Base-by-base conservation (phyloP, 306 rosid species). In the Prunus padus region DNA sequence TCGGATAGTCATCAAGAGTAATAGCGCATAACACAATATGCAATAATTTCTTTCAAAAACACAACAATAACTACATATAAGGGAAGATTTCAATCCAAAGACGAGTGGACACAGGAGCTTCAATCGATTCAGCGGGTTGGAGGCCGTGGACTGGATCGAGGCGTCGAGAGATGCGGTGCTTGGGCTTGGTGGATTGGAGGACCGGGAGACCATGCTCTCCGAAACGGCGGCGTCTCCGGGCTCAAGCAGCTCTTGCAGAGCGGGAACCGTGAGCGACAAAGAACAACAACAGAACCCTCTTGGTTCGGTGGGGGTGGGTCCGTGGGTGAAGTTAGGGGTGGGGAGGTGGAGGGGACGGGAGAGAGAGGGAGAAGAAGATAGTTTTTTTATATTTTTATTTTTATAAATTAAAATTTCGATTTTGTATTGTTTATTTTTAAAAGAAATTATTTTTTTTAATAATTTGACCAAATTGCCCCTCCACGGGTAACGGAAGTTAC, bases 131-230 rank as follows among this genome's bases (percentile, higher is more conserved):
- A 77, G 70, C 11, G 33, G 79, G 4, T 56, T 75, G 15, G 68
- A 71, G 66, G 67, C 77, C 22, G 61, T 65, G 23, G 23, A 67
- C 52, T 13, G 73, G 80, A 71, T 76, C 73, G 56, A 13, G 67
- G 56, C 14, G 67, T 55, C 14, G 87, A 68, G 25, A 80, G 78
- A 83, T 83, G 84, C 55, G 75, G 75, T n/a, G 3, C 52, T 26
- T 72, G 81, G 76, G 30, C 30, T 74, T 64, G 51, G 51, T 11
- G 83, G 79, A 40, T 8, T 84, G 74, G 87, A 80, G 47, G 82
- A 84, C 25, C 81, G 84, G 87, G 87, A 81, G 51, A 77, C 45
- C 26, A 65, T 77, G 83, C 67, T 79, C 69, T 81, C 87, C 5
- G 85, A 80, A 52, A 79, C 77, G 50, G 74, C 68, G 63, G 73